Conservation (phyloP, 805 yeast species). For the Torulaspora delbrueckii region DNA sequence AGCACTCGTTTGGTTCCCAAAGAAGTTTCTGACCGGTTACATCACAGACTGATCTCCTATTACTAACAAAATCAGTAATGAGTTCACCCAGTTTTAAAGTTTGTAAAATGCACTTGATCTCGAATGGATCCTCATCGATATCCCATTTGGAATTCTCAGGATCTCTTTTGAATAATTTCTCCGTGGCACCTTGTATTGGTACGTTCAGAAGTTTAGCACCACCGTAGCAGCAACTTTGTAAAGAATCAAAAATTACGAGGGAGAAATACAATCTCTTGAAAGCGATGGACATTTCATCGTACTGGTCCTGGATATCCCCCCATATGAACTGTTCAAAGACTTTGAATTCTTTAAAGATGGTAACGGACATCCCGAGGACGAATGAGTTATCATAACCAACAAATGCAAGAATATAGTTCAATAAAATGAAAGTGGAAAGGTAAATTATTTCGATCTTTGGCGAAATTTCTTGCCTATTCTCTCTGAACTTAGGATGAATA, state of each 20-base stretch:
- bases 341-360: constrained; percentile 56
- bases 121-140: constrained; percentile 25
- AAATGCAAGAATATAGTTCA: constrained; percentile 54
- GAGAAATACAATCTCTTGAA: constrained; percentile 45
- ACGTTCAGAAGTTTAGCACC: constrained; percentile 36
- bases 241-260: constrained; percentile 46
- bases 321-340: constrained; percentile 39
- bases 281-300: constrained; percentile 33
- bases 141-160: constrained; percentile 25
- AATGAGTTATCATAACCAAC: constrained; percentile 58
- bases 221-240: constrained; percentile 51
- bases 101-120: constrained; percentile 22
- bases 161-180: constrained; percentile 11
- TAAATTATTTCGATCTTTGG: constrained; percentile 35
- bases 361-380: constrained; percentile 49
- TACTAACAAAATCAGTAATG: constrained; percentile 23
- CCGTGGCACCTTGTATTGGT: constrained; percentile 21
- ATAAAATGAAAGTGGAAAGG: constrained; percentile 37
- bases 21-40: constrained; percentile 5
- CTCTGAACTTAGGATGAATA: constrained; percentile 32
- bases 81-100: constrained; percentile 28
- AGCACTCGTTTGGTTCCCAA: constrained; percentile 15
- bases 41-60: constrained; percentile 22
- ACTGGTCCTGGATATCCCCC: constrained; percentile 23
- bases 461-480: constrained; percentile 26